phyloP scores from a whole-genome alignment of 2,329 filamentous ascomycete genomes.

The Metarhizium robertsii region DNA sequence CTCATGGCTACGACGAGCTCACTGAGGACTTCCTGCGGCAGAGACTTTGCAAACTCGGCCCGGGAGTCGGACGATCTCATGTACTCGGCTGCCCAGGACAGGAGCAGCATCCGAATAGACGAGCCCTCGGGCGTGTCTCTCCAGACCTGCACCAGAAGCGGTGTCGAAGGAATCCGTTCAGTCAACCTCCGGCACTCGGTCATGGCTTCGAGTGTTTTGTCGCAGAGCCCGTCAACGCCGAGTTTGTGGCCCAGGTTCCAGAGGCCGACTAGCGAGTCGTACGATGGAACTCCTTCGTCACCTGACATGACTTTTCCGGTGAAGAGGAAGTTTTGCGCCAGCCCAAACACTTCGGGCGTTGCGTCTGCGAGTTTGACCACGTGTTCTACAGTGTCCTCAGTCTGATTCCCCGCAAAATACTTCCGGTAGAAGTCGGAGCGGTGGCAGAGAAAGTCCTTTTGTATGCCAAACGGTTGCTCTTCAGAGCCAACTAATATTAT shows the following conservation, averaged over 20 bases:
- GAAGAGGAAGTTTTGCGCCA: constrained; percentile 45
- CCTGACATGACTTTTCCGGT: constrained; percentile 38
- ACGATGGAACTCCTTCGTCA: constrained; percentile 34
- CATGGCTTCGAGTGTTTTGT: constrained; percentile 49
- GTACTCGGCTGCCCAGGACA: constrained; percentile 55
- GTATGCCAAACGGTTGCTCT: constrained; percentile 45
- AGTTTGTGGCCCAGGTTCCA: constrained; percentile 48
- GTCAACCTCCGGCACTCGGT: constrained; percentile 43
- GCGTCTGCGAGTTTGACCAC: constrained; percentile 40
- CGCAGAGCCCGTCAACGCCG: constrained; percentile 45
- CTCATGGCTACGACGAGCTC: constrained; percentile 56
- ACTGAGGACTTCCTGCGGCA: constrained; percentile 53
- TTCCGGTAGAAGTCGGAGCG: constrained; percentile 39
- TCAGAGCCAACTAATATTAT: constrained; percentile 44
- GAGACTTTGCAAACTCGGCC: constrained; percentile 48
- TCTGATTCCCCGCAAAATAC: constrained; percentile 28
- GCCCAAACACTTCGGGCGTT: constrained; percentile 41
- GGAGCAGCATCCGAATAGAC: constrained; percentile 46
- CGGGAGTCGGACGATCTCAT: constrained; percentile 47
- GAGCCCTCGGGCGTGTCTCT: constrained; percentile 52
- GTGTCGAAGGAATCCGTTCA: constrained; percentile 46
- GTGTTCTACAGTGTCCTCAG: constrained; percentile 35
- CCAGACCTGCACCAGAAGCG: constrained; percentile 52
- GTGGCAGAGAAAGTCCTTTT: constrained; percentile 48
- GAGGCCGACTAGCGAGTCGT: constrained; percentile 43